Conservation (phyloP, 179 eudicot genomes). For the Sideroxylon spinosum region DNA sequence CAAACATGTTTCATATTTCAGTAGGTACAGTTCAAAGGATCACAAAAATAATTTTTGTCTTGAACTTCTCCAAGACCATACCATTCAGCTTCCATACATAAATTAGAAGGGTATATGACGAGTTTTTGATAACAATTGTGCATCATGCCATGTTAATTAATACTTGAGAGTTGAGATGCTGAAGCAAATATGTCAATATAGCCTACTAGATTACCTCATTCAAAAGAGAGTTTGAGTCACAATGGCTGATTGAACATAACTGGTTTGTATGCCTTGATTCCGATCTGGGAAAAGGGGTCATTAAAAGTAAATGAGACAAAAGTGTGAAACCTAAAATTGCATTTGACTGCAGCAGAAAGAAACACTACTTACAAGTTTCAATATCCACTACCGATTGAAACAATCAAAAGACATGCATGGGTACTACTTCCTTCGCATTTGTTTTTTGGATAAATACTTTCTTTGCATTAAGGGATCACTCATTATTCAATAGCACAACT, state of each 20-base stretch:
- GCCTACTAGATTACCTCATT: constrained; percentile 59
- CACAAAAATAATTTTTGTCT: background rate
- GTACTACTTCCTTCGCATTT: no score
- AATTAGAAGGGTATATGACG: background rate
- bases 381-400: background rate
- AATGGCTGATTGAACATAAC: constrained; percentile 87
- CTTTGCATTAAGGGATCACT: background rate
- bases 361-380: background rate
- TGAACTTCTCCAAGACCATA: background rate
- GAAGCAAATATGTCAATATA: background rate
- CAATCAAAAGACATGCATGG: background rate
- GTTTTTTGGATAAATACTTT: background rate
- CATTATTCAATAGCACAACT: background rate
- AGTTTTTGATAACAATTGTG: background rate
- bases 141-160: background rate
- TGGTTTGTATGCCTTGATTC: constrained; percentile 89
- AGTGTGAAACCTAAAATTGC: background rate
- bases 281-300: constrained; percentile 46
- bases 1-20: background rate
- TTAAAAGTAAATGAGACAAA: constrained; percentile 3
- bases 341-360: background rate
- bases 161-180: background rate
- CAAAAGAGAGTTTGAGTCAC: constrained; percentile 84
- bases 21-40: background rate
- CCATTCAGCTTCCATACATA: background rate